phyloP scores from a whole-genome alignment of 257 asterid species.

The Paulownia fortunei region DNA sequence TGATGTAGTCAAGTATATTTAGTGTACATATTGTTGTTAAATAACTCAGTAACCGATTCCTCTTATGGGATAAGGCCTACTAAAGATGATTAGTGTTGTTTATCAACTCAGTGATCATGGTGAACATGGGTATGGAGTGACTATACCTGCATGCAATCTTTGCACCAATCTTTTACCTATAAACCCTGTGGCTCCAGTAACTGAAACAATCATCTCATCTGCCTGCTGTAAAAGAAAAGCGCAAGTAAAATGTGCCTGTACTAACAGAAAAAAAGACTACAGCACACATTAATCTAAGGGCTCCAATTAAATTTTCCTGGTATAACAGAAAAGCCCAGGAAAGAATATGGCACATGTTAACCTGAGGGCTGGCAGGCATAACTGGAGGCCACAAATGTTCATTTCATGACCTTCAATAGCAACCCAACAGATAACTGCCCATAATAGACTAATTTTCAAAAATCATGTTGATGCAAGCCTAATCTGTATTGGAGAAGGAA shows the following conservation, averaged over 20 bases:
- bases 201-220: slow-evolving; percentile 77
- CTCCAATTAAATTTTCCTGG: background rate
- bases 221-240: slow-evolving; percentile 45
- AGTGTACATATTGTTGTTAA: background rate
- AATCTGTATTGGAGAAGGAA: background rate
- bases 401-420: background rate
- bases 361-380: too few species aligned
- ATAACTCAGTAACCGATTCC: background rate
- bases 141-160: slow-evolving; percentile 70
- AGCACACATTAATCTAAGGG: background rate
- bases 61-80: slow-evolving; percentile 4
- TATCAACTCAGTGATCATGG: slow-evolving; percentile 2
- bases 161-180: slow-evolving; percentile 90
- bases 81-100: background rate
- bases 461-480: background rate
- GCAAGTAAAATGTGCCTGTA: background rate
- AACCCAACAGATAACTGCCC: background rate
- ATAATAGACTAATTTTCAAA: background rate
- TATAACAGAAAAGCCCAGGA: background rate
- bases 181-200: slow-evolving; percentile 96
- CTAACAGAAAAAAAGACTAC: background rate
- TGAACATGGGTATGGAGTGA: slow-evolving; percentile 15
- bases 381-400: background rate
- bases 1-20: too few species aligned
- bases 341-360: too few species aligned